Base-by-base conservation (phyloP, 2,329 filamentous ascomycete genomes). In the Fusarium sp. region DNA sequence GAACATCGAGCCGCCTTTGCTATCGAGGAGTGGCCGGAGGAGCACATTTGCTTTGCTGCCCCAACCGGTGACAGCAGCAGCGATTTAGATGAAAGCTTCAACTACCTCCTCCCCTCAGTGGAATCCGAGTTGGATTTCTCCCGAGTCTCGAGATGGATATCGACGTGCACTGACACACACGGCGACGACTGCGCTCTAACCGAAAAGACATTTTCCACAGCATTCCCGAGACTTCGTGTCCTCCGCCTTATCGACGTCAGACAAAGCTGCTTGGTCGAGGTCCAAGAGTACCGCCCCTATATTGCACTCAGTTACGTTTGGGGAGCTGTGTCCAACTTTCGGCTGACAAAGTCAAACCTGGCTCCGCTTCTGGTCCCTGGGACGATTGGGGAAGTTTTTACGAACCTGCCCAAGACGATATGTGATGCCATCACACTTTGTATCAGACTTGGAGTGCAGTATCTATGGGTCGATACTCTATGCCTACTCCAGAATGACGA, bases 291-390 rank as follows among this genome's bases (percentile, higher is more conserved):
- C 4, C 60, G 54, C n/a, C 38, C 70, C 5, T 73, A 73, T 13
- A 20, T 73, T 2, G 71, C 71, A 2, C 24, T 73, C 2, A 73
- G 71, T 24, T 73, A 70, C 22, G 59, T 73, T 20, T 73, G 66
- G 71, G 71, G 71, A 1, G 29, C 42, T 6, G 70, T 71, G 3
- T 37, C 47, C 1, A 69, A 57, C 10, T 59, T 73, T 14, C 56
- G 70, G 16, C 59, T 73, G 3, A 73, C 68, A 6, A 64, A 20
- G 22, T 52, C 59, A 0, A 73, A 69, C n/a, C 29, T 40, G n/a
- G 16, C 40, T 18, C 24, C 27, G 34, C 40, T 72, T 20, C 47
- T 73, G 0, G n/a, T 13, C 6, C 38, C 52, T 22, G 52, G 37
- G 10, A 45, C 47, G 2, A 34, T 71, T 0, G 7, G 38, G 1